Percentiles rank a stretch among this genome's conserved stretches.
Conservation (phyloP, 1,139 yeast species). For the Sugiyamaella xylanicola region DNA sequence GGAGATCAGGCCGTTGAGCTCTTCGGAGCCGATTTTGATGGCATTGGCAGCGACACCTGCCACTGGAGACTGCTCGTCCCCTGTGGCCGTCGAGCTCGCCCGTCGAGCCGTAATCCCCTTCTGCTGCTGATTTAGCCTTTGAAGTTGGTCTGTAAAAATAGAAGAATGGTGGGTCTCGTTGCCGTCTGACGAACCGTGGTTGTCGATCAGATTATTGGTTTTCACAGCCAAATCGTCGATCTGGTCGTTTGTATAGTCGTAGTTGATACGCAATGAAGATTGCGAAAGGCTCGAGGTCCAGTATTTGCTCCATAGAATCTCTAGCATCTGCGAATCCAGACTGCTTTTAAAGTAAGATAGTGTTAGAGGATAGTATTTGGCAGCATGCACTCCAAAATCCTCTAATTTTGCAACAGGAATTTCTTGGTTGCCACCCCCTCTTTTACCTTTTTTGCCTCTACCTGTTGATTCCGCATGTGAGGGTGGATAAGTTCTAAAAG, state of each 20-base stretch:
- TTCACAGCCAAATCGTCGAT: constrained; percentile 35
- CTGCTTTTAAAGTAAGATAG: constrained; percentile 63
- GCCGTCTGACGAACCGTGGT: not conserved
- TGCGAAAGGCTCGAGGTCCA: constrained; percentile 51
- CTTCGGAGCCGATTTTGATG: constrained; percentile 39
- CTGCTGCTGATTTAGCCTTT: not conserved
- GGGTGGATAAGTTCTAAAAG: constrained; percentile 78
- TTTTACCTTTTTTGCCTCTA: not conserved
- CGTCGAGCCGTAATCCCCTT: not conserved
- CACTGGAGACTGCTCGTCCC: not conserved
- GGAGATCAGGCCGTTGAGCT: constrained; percentile 40
- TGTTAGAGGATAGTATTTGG: constrained; percentile 69
- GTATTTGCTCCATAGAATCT: constrained; percentile 52
- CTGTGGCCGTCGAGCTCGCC: not conserved
- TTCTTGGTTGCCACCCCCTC: constrained; percentile 25
- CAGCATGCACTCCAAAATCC: constrained; percentile 73
- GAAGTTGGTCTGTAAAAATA: constrained; percentile 1
- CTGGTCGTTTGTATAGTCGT: constrained; percentile 44
- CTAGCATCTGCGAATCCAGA: constrained; percentile 53
- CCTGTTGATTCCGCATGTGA: constrained; percentile 37
- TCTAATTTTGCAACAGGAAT: constrained; percentile 54
- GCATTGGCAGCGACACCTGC: constrained; percentile 31
- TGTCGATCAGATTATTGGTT: constrained; percentile 23
- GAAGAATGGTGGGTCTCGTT: constrained; percentile 9
- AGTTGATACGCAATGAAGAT: constrained; percentile 37